These are phyloP conservation scores for Erodium trifolium DNA, from an alignment of 441 rosid genomes.

Conservation along the genomic window DNA sequence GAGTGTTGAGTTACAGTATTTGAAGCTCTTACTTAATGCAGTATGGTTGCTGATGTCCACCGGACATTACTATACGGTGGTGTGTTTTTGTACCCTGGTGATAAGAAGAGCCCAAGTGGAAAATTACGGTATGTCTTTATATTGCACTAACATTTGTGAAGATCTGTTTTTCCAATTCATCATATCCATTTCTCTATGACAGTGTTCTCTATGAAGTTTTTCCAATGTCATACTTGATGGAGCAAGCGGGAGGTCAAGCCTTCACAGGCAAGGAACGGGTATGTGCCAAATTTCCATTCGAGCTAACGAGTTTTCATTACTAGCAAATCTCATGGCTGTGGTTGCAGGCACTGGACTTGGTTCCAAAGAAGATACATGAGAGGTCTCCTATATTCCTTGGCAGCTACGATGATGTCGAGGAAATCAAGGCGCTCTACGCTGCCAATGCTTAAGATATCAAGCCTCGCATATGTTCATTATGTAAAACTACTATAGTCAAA, in stretches of 20 bases:
- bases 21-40: constrained; percentile 20
- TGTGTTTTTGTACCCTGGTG: constrained; percentile 88
- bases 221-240: constrained; percentile 94
- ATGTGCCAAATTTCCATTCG: constrained; percentile 10
- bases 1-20: not conserved
- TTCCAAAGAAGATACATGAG: constrained; percentile 70
- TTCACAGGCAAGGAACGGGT: constrained; percentile 86
- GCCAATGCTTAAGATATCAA: not conserved
- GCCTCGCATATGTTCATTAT: not conserved
- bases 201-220: constrained; percentile 95
- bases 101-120: constrained; percentile 87
- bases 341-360: constrained; percentile 69
- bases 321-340: no score
- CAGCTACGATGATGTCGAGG: constrained; percentile 88
- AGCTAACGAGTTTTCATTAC: no score
- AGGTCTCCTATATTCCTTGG: constrained; percentile 92
- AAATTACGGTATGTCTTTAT: constrained; percentile 74
- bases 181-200: no score
- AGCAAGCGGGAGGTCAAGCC: constrained; percentile 96
- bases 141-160: not conserved
- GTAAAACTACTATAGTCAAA: not conserved
- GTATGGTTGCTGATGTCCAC: constrained; percentile 98
- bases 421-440: constrained; percentile 71
- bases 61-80: constrained; percentile 94
- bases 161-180: no score